Evolutionary conservation across 176 grass and related monocot species (phyloP).

Genomic region (Cocos nucifera): DNA sequence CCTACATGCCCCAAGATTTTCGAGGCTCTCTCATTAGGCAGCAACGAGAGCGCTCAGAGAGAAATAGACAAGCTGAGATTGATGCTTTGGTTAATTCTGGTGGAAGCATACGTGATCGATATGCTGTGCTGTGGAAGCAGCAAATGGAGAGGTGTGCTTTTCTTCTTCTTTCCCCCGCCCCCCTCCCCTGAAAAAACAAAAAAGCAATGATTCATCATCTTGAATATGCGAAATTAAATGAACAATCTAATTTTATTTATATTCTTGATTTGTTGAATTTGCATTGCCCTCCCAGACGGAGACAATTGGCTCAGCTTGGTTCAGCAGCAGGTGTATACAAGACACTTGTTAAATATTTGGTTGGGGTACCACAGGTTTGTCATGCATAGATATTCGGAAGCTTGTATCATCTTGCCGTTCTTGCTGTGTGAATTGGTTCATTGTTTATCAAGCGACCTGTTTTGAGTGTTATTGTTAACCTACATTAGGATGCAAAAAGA

Average conservation of each 20-base stretch:
- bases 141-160: conserved; percentile 83
- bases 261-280: conserved; percentile 12
- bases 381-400: conserved; percentile 3
- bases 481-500: no score
- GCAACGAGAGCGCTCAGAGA: conserved; percentile 88
- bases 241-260: no score
- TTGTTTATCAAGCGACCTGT: no score
- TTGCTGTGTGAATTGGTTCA: not conserved
- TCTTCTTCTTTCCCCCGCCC: not conserved
- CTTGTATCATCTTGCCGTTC: not conserved
- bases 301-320: conserved; percentile 90
- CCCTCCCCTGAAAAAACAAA: no score
- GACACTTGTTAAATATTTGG: conserved; percentile 94
- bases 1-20: conserved; percentile 99
- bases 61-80: conserved; percentile 78
- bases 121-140: conserved; percentile 81
- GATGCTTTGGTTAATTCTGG: conserved; percentile 79
- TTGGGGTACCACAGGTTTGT: conserved; percentile 88
- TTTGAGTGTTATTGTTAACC: no score
- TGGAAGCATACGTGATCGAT: conserved; percentile 69
- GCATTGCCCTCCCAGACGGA: conserved; percentile 45
- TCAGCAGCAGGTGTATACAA: conserved; percentile 97
- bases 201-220: no score
- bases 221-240: no score
- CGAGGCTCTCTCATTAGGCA: conserved; percentile 81